These are phyloP conservation scores for Vitis amurensis DNA, from an alignment of 164 flowering plant genomes.

Conservation along the genomic window DNA sequence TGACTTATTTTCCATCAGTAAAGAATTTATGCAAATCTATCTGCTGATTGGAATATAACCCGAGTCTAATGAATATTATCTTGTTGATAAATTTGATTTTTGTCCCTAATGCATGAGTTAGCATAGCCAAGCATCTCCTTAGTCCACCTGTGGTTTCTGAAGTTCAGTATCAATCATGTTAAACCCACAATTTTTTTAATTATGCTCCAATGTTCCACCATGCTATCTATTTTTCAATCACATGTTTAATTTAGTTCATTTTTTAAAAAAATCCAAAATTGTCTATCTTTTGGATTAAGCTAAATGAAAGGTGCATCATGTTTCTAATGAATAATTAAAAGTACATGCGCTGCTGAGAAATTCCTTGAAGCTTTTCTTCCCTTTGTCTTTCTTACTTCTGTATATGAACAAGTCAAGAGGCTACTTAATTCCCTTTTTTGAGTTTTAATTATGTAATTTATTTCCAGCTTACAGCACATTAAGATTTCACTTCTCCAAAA, in stretches of 20 bases:
- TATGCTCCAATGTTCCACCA: neutral
- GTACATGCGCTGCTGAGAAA: neutral
- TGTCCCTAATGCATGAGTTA: neutral
- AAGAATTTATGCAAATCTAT: neutral
- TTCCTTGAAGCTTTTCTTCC: neutral
- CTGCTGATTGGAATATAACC: neutral
- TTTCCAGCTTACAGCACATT: slow-evolving; percentile 70
- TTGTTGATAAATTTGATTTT: neutral
- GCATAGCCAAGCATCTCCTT: neutral
- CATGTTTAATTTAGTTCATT: slow-evolving; percentile 1
- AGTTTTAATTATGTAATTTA: slow-evolving; percentile 3
- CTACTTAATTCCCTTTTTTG: slow-evolving; percentile 2
- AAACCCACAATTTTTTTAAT: neutral
- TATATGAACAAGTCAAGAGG: neutral
- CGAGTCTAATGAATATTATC: neutral
- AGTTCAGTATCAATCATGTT: neutral
- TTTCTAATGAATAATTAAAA: neutral
- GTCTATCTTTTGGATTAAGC: neutral
- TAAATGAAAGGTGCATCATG: neutral
- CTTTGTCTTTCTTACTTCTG: slow-evolving; percentile 1
- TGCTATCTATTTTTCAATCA: neutral
- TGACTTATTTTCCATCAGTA: neutral
- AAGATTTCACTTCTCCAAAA: slow-evolving; percentile 66
- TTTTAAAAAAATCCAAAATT: neutral
- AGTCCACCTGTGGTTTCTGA: neutral